Evolutionary conservation across 352 stramenopile species (phyloP), one percentile per base, ranked within the genome.

Genomic region (Pythium folliculosum): DNA sequence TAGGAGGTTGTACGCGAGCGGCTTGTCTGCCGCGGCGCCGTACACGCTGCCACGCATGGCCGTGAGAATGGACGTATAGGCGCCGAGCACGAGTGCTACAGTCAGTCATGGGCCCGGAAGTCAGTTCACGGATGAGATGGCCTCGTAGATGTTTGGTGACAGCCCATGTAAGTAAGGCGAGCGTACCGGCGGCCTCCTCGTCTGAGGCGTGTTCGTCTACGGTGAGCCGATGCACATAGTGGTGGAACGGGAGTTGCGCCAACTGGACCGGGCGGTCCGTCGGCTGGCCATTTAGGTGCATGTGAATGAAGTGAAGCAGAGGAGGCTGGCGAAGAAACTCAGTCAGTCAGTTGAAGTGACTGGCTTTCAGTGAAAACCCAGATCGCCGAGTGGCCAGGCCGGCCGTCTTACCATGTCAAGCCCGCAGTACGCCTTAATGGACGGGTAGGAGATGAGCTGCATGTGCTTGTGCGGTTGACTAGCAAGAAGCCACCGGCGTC

Each of bases 381-480:
- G 38, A 44, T 44, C 12, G 5, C 9, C 32, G 5, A 5, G 5
- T 44, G 38, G 38, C 12, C 9, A 44, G 23, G 17, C 23, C 32
- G 38, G 2, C 30, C 12, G 56, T 6, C 49, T 10, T 69, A 89
- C 84, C 82, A 89, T 89, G 35, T 86, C 73, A 9, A 81, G 69
- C 4, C 75, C 76, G 7, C 79, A 90, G 64, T 88, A 88, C 25
- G 47, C 60, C 71, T 85, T 80, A 55, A 92, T 79, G 27, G 82
- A 92, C 51, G 80, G 70, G 70, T 90, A 92, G 64, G 86, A 91
- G 62, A 92, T 94, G 52, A 92, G 81, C 69, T 94, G 86, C 84
- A 94, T 92, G 77, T 94, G 86, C 61, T 94, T 94, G 72, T 92
- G 84, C n/a, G 86, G 84, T 69, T 94, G 86, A 58, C 84, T 94